Base-by-base conservation (phyloP, 495 filamentous ascomycete genomes). In the Talaromyces liani region DNA sequence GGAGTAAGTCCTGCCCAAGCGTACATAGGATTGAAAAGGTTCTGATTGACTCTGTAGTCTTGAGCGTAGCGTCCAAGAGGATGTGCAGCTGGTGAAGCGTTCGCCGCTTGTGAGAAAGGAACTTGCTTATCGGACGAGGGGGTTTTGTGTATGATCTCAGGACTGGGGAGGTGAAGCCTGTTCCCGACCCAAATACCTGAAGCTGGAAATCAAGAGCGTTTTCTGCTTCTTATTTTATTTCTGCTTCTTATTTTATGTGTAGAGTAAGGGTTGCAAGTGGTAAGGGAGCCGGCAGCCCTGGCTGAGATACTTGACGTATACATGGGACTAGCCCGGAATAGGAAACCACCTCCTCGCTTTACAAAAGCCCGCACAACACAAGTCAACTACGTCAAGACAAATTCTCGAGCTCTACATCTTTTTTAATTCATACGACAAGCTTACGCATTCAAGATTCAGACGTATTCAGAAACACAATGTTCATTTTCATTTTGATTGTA, bases 401-500 rank as follows among this genome's bases (percentile, higher is more conserved):
- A 34, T 49, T 49, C 39, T 62, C 24, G 20, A 56, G 27, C 22
- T 29, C 22, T 56, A 22, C 25, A 54, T 54, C 24, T 1, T 27
- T 55, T 2, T 12, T 12, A 4, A 3, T 25, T 54, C 25, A 10
- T 27, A 24, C 29, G 60, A 39, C 60, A 62, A 62, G 60, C 60
- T 53, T 27, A 27, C 14, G n/a, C 60, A 39, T 54, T 51, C 16
- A 61, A 62, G 6, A 49, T 25, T 18, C 9, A 31, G 29, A 31
- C 6, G 6, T 31, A 31, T 47, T 20, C 36, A 62, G 60, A 62
- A 41, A 56, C 27, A 54, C 39, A 49, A 22, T 12, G 16, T n/a
- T 66, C 65, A 69, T 69, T 70, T 73, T 27, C 27, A 27, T 27
- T 27, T 68, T 70, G 36, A 41, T 65, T 71, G 69, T 36, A 66